These are phyloP conservation scores for Psilocybe azurescens DNA, from an alignment of 768 basidiomycete species.

Conservation along the genomic window DNA sequence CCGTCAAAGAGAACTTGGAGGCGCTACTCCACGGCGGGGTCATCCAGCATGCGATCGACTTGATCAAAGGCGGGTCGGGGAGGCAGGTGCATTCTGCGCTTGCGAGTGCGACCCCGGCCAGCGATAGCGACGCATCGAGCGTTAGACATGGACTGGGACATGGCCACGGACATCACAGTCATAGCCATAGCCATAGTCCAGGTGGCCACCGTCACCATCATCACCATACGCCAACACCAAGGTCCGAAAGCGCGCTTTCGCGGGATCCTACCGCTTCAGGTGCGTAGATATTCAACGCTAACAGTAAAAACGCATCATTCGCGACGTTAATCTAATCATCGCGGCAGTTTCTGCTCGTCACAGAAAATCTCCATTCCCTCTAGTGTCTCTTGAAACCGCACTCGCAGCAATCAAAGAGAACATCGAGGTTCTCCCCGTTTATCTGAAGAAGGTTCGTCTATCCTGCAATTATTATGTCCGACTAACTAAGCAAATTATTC, in stretches of 20 bases:
- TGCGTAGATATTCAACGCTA: conserved; percentile 32
- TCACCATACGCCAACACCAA: conserved; percentile 55
- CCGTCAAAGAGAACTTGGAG: conserved; percentile 79
- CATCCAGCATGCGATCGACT: conserved; percentile 72
- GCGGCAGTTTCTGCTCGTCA: conserved; percentile 70
- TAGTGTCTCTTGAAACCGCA: conserved; percentile 71
- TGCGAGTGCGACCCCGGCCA: conserved; percentile 25
- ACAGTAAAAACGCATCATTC: not conserved
- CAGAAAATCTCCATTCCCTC: conserved; percentile 77
- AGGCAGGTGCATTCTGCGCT: conserved; percentile 54
- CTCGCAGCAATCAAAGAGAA: conserved; percentile 58
- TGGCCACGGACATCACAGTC: conserved; percentile 22
- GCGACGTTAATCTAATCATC: conserved; percentile 1
- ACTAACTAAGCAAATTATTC: too few relatives aligned
- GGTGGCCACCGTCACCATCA: conserved; percentile 36
- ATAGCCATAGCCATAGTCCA: conserved; percentile 35
- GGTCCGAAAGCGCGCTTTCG: conserved; percentile 53
- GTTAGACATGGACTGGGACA: not conserved
- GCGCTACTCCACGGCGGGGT: conserved; percentile 63
- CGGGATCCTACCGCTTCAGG: conserved; percentile 74
- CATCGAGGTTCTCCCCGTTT: conserved; percentile 44
- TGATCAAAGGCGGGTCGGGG: conserved; percentile 73
- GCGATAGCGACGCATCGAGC: not conserved
- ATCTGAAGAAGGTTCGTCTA: conserved; percentile 46
- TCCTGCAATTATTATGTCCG: too few relatives aligned